Evolutionary conservation across 2,329 filamentous ascomycete genomes (phyloP).

Genomic region (Drechmeria coniospora): DNA sequence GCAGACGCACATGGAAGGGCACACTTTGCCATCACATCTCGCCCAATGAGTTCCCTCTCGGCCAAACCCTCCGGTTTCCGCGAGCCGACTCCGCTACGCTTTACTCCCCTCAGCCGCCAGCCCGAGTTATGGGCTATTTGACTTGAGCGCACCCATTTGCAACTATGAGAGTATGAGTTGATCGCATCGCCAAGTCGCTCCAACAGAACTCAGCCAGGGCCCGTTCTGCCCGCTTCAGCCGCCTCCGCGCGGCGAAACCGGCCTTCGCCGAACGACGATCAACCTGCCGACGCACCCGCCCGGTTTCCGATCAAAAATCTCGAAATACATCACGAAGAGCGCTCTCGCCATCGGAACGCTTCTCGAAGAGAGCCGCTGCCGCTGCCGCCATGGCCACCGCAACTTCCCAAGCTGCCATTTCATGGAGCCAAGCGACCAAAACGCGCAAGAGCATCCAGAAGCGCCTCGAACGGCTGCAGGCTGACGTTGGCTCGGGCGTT

Average conservation of each 20-base stretch:
- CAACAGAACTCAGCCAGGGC: no score
- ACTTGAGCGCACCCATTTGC: slow-evolving; percentile 13
- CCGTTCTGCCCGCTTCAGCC: not conserved
- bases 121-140: slow-evolving; percentile 19
- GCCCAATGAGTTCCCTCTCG: slow-evolving; percentile 21
- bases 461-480: slow-evolving; percentile 26
- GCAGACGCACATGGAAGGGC: no score
- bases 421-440: slow-evolving; percentile 24
- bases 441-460: slow-evolving; percentile 26
- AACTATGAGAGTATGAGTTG: slow-evolving; percentile 19
- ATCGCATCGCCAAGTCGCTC: slow-evolving; percentile 9
- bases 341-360: not conserved
- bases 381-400: slow-evolving; percentile 3
- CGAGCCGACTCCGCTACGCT: slow-evolving; percentile 19
- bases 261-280: not conserved
- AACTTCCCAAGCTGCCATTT: slow-evolving; percentile 4
- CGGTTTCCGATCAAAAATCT: not conserved
- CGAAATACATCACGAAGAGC: no score
- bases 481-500: slow-evolving; percentile 17
- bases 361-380: not conserved
- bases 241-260: not conserved
- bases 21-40: no score
- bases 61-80: slow-evolving; percentile 18
- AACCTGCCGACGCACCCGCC: not conserved
- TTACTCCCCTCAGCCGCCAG: slow-evolving; percentile 10